Conservation (phyloP, 2,329 filamentous ascomycete species). For the Knufia petricola region DNA sequence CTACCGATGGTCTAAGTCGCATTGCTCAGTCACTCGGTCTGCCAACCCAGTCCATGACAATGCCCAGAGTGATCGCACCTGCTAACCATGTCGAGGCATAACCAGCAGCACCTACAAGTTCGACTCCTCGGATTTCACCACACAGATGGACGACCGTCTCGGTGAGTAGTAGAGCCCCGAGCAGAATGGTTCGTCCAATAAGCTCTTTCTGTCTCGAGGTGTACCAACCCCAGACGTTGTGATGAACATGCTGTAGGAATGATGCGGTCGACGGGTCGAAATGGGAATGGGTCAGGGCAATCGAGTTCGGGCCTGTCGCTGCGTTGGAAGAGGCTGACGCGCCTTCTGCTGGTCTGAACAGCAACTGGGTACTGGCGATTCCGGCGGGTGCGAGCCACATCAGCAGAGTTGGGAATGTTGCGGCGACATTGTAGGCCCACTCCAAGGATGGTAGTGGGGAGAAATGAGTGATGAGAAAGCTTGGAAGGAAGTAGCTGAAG, state of each 20-base stretch:
- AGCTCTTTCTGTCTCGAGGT: conserved; percentile 53
- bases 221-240: conserved; percentile 51
- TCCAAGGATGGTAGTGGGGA: conserved; percentile 59
- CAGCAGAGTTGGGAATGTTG: conserved; percentile 36
- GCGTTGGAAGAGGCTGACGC: conserved; percentile 28
- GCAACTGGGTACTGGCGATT: conserved; percentile 61
- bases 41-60: conserved; percentile 43
- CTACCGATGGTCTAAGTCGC: too few species aligned
- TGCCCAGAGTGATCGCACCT: conserved; percentile 53
- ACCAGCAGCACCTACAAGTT: conserved; percentile 56
- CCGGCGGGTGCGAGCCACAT: conserved; percentile 58
- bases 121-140: conserved; percentile 60
- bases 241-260: conserved; percentile 56
- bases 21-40: conserved; percentile 25
- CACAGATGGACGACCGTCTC: conserved; percentile 56
- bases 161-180: conserved; percentile 38
- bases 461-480: conserved; percentile 66
- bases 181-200: conserved; percentile 50
- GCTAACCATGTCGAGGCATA: conserved; percentile 70
- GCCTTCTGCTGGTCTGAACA: conserved; percentile 54
- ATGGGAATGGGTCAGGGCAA: conserved; percentile 34
- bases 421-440: conserved; percentile 55
- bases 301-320: conserved; percentile 1
- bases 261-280: conserved; percentile 59
- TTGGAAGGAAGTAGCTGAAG: conserved; percentile 60